These are phyloP conservation scores for Tephrocybe rancida DNA, from an alignment of 768 basidiomycete genomes.

Conservation along the genomic window DNA sequence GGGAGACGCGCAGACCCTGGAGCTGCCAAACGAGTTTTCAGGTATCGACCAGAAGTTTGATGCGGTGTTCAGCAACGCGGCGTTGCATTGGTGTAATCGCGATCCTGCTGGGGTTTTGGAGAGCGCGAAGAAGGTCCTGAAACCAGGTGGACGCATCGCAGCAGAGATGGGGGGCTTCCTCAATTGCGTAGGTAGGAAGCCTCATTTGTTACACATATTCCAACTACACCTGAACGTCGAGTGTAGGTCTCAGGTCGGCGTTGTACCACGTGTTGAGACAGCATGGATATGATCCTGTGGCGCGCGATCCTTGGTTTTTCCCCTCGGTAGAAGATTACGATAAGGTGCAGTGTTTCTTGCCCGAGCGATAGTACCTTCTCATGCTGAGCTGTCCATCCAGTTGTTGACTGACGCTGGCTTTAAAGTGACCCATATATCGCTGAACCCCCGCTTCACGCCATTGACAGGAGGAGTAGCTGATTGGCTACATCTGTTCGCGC, in stretches of 20 bases:
- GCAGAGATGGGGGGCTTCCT: constrained; percentile 80
- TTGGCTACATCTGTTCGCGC: constrained; percentile 72
- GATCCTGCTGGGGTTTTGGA: constrained; percentile 68
- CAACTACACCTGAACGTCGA: not conserved
- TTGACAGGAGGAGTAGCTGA: constrained; percentile 54
- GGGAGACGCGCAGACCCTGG: constrained; percentile 55
- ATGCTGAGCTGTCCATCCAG: constrained; percentile 32
- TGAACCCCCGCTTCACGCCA: constrained; percentile 58
- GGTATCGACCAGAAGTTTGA: constrained; percentile 52
- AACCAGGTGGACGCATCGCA: constrained; percentile 70
- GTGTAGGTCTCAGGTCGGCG: constrained; percentile 61
- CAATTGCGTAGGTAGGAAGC: constrained; percentile 62
- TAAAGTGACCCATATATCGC: constrained; percentile 49
- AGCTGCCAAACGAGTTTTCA: constrained; percentile 34
- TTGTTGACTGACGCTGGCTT: constrained; percentile 62
- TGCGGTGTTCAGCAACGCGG: constrained; percentile 79
- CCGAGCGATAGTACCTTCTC: no score
- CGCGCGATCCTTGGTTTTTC: constrained; percentile 42
- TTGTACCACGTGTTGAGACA: constrained; percentile 54
- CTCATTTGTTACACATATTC: not conserved
- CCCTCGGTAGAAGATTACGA: not conserved
- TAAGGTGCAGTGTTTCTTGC: not conserved
- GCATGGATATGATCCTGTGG: constrained; percentile 58
- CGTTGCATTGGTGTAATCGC: constrained; percentile 84
- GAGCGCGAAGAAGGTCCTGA: constrained; percentile 62